These are phyloP conservation scores for Pleurotus tuoliensis DNA, from an alignment of 768 basidiomycete genomes.

Conservation along the genomic window DNA sequence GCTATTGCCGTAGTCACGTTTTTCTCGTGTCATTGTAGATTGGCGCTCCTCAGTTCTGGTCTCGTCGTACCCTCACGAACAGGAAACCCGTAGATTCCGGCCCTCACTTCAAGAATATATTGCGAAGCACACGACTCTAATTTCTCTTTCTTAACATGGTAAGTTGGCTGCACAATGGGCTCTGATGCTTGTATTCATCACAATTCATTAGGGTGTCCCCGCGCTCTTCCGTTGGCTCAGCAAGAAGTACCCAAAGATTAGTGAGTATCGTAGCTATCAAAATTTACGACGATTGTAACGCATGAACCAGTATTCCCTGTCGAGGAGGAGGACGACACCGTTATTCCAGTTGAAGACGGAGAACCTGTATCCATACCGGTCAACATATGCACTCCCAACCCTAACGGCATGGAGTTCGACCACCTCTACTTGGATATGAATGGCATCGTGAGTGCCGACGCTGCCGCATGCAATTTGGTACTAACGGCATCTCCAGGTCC, in stretches of 20 bases:
- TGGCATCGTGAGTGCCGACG: conserved; percentile 71
- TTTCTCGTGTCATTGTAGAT: no score
- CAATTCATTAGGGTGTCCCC: conserved; percentile 76
- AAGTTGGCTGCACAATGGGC: no score
- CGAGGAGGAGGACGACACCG: conserved; percentile 77
- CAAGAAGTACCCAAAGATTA: conserved; percentile 97
- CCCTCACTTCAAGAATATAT: no score
- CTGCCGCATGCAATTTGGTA: background rate
- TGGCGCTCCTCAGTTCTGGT: no score
- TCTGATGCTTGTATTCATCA: no score
- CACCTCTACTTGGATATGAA: conserved; percentile 99
- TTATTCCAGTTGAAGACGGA: conserved; percentile 65
- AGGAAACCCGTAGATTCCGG: no score
- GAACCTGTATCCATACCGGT: conserved; percentile 68
- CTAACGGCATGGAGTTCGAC: conserved; percentile 95
- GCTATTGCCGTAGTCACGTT: no score
- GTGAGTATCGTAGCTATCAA: conserved; percentile 38
- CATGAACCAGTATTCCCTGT: conserved; percentile 61
- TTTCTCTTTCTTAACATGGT: no score
- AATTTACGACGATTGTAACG: background rate
- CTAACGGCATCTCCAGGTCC: conserved; percentile 52
- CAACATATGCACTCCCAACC: conserved; percentile 78
- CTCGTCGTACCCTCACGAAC: no score
- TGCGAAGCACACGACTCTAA: no score
- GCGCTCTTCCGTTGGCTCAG: conserved; percentile 98